Base-by-base conservation (phyloP, 2,329 filamentous ascomycete species). In the Beauveria medogensis region DNA sequence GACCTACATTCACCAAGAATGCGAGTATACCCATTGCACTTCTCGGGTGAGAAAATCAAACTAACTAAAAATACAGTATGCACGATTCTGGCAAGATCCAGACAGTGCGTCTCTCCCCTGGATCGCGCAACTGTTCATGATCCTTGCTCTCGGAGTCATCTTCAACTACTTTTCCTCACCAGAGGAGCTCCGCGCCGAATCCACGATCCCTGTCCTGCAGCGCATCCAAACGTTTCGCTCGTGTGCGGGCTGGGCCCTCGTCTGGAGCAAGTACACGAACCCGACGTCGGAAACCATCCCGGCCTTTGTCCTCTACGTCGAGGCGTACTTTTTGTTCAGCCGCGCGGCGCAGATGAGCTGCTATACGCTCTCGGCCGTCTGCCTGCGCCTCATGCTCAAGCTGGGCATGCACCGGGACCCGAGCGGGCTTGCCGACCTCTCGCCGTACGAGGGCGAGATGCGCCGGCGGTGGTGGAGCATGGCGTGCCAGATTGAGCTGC, bases 341-440 rank as follows among this genome's bases (percentile, higher is more conserved):
- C 76, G 77, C 24, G 74, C 75, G 12, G 77, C 77, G 40, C 80
- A 82, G 69, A 79, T 80, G 69, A 79, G 78, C 64, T 80, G 79
- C 67, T 85, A 82, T 67, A 68, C 85, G 34, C 70, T 85, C 10
- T 76, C 76, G 1, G 77, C 78, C 3, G 75, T 81, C 12, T 72
- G 76, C 30, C 73, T 84, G 46, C 79, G 82, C 6, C 70, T 85
- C 2, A 81, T 83, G 74, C 71, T 85, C 55, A 82, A 82, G 65
- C 82, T 84, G 79, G 82, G 82, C 10, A 71, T 84, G 18, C 82
- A 85, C 65, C 78, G 82, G 22, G 82, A 85, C 65, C 78, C 82
- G 1, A 77, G 72, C 65, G 77, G 79, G 65, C 70, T 84, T 63
- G 75, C 79, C 2, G 76, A 75, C 48, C 76, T 84, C 37, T 75